A percentile compares a stretch with the other conserved stretches of the same genome.
These are phyloP conservation scores for Polytrichum commune DNA, from an alignment of 225 moss, liverwort and hornwort genomes.

Conservation along the genomic window DNA sequence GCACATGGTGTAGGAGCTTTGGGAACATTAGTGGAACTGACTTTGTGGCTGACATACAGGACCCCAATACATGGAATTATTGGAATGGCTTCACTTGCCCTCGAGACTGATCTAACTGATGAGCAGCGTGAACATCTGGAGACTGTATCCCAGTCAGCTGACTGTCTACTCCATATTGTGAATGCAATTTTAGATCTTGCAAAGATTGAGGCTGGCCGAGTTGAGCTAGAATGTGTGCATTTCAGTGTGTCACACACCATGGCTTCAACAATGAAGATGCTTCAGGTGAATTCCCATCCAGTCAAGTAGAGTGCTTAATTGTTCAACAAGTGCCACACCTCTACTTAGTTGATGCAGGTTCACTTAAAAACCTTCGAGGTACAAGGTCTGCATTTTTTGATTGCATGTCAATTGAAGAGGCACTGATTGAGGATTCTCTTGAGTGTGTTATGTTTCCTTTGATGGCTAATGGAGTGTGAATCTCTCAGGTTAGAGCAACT, in stretches of 20 bases:
- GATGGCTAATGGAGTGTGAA: background rate
- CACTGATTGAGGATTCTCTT: background rate
- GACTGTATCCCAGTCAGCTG: slow-evolving; percentile 89
- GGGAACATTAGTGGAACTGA: slow-evolving; percentile 9
- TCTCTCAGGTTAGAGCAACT: slow-evolving; percentile 70
- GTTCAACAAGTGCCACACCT: too few species aligned
- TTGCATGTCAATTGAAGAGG: too few species aligned
- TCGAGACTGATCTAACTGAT: slow-evolving; percentile 78
- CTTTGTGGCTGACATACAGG: slow-evolving; percentile 45
- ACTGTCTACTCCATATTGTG: slow-evolving; percentile 91
- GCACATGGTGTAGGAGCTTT: background rate
- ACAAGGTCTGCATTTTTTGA: too few species aligned
- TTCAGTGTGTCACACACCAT: slow-evolving; percentile 87
- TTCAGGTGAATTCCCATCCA: slow-evolving; percentile 49
- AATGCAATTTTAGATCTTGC: slow-evolving; percentile 92
- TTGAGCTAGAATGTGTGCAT: slow-evolving; percentile 81
- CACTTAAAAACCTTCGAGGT: too few species aligned
- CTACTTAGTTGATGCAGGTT: too few species aligned
- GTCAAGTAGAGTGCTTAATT: too few species aligned
- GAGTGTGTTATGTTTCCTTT: background rate
- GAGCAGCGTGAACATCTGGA: slow-evolving; percentile 97
- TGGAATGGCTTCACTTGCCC: slow-evolving; percentile 89
- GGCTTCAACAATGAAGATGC: slow-evolving; percentile 94
- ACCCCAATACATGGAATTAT: slow-evolving; percentile 96
- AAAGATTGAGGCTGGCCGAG: slow-evolving; percentile 94